Conservation (phyloP, 208 protist species). For the Leptomonas seymouri region DNA sequence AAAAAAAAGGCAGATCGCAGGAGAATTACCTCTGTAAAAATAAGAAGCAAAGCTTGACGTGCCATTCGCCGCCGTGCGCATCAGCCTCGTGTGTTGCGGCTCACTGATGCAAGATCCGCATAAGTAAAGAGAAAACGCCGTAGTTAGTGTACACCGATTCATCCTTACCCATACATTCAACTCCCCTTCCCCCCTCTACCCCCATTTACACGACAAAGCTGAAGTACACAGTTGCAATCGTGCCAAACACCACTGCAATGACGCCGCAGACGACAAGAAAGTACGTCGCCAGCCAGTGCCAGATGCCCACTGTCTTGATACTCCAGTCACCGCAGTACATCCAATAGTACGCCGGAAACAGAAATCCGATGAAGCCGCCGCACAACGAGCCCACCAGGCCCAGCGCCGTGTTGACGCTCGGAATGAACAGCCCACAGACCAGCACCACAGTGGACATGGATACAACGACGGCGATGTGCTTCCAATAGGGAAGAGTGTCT, state of each 20-base stretch:
- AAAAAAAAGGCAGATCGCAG: no score
- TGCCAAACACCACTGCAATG: conserved; percentile 72
- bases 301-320: conserved; percentile 46
- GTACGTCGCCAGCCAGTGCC: conserved; percentile 47
- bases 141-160: no score
- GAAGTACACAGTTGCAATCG: conserved; percentile 50
- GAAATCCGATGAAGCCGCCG: conserved; percentile 69
- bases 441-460: conserved; percentile 36
- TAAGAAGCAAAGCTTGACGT: no score
- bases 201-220: conserved; percentile 45
- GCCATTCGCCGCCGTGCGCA: no score
- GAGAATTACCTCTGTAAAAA: no score
- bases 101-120: no score
- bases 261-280: conserved; percentile 58
- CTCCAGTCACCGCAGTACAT: conserved; percentile 77
- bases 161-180: no score
- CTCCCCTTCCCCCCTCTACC: no score
- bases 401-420: conserved; percentile 72
- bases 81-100: no score
- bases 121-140: no score
- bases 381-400: conserved; percentile 62
- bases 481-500: conserved; percentile 68
- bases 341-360: conserved; percentile 74
- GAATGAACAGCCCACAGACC: conserved; percentile 69
- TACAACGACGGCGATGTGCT: conserved; percentile 46